Evolutionary conservation across 768 basidiomycete genomes (phyloP), one percentile per base, ranked within the genome.

Genomic region (Phaeotremella skinneri): DNA sequence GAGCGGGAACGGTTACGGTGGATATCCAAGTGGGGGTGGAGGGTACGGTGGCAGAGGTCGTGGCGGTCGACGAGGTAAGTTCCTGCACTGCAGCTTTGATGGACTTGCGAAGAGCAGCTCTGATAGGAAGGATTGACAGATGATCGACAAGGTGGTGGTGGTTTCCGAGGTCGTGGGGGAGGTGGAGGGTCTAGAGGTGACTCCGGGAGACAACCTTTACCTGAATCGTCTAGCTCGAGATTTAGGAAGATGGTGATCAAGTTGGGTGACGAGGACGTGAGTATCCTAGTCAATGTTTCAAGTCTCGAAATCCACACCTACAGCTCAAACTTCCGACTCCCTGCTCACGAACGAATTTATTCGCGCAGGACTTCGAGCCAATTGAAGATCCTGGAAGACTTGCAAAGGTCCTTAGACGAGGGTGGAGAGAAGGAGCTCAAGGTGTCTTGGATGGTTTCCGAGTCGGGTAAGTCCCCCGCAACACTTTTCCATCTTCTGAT

Each of bases 371-470:
- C 49, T 79, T 78, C 52, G 64, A 78, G 57, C 70, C 77, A 0
- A 55, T 66, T 7, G 68, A 70, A n/a, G 78, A 80, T 47, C 58
- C 79, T 1, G 74, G 77, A 2, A 23, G 64, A 31, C 55, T 79
- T 4, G 74, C 75, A 3, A 55, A 64, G 20, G 62, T 66, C 7
- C 55, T 80, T 17, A 62, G 66, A 42, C 31, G 62, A 50, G 67
- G 71, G 59, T 80, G 65, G 72, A 62, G 60, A 43, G 70, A 73
- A 30, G 76, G 71, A 17, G 61, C 55, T 17, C 49, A 59, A n/a
- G 70, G 67, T 20, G 73, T 78, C 5, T 71, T 75, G 37, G 73
- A 76, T 26, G 74, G 73, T 2, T 79, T 80, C 70, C 61, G 74
- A 21, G 69, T 75, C 17, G 76, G 77, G 78, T 76, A 16, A 32